These are phyloP conservation scores for Leishmania tarentolae DNA, from an alignment of 208 protist species.

Conservation along the genomic window DNA sequence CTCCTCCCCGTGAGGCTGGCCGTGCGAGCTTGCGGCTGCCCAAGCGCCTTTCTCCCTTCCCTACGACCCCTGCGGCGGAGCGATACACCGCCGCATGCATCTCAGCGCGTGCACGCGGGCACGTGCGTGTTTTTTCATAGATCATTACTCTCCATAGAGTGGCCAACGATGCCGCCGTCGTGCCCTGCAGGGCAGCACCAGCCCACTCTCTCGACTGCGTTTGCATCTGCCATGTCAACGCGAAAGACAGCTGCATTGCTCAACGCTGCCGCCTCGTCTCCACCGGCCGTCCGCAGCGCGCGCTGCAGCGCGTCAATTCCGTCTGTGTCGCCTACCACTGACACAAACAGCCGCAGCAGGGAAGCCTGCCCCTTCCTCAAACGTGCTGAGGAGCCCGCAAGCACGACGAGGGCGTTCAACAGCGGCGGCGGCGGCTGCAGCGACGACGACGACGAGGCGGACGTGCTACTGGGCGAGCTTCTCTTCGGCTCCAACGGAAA, in stretches of 20 bases:
- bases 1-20: background rate
- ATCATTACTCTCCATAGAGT: too few relatives aligned
- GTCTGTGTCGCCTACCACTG: background rate
- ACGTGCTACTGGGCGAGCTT: slow-evolving; percentile 3
- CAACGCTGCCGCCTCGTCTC: background rate
- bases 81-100: background rate
- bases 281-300: background rate
- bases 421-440: background rate
- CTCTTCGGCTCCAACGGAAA: background rate
- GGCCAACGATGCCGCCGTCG: background rate
- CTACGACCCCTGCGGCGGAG: background rate
- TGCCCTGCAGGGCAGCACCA: background rate
- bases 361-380: background rate
- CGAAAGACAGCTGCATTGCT: background rate
- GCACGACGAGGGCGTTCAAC: background rate
- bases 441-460: background rate
- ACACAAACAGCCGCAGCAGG: background rate
- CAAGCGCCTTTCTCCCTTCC: background rate
- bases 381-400: background rate
- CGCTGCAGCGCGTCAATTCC: background rate
- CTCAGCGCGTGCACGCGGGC: background rate
- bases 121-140: background rate
- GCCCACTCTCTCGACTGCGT: background rate
- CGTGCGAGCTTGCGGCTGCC: background rate
- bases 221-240: background rate